These are phyloP conservation scores for Barbarea vulgaris DNA, from an alignment of 345 rosid species.

Conservation along the genomic window DNA sequence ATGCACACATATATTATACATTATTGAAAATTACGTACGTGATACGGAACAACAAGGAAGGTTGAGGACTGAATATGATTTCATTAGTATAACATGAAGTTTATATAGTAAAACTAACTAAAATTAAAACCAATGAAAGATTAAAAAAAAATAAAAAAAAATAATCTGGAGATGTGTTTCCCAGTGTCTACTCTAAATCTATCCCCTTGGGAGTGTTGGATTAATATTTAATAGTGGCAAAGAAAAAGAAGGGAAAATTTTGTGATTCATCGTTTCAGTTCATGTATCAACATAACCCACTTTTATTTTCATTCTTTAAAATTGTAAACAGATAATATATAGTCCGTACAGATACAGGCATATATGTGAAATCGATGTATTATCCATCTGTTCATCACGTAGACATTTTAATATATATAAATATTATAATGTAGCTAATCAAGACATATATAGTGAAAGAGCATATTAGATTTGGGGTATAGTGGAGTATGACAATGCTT, in stretches of 20 bases:
- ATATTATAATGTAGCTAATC: background rate
- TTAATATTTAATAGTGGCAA: background rate
- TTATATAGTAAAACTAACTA: background rate
- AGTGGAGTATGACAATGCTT: constrained; percentile 39
- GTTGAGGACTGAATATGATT: background rate
- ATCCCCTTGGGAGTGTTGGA: background rate
- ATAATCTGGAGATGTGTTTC: background rate
- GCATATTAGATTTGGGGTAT: constrained; percentile 30
- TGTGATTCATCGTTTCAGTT: constrained; percentile 2
- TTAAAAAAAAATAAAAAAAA: background rate
- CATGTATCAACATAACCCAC: background rate
- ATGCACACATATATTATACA: background rate
- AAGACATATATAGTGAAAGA: constrained; percentile 32
- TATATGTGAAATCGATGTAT: constrained; percentile 15
- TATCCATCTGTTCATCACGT: constrained; percentile 17
- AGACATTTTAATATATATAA: background rate
- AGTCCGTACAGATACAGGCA: constrained; percentile 20
- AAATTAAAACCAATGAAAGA: too few species aligned
- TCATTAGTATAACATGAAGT: background rate
- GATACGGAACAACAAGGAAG: background rate
- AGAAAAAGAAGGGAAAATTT: background rate
- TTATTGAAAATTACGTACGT: background rate
- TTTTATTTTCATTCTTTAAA: background rate
- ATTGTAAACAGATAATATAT: background rate
- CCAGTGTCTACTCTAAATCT: background rate